Percentiles rank a stretch among this genome's conserved stretches.
These are phyloP conservation scores for Gryganskiella cystojenkinii DNA, from an alignment of 192 early-diverging fungal genomes.

Conservation along the genomic window DNA sequence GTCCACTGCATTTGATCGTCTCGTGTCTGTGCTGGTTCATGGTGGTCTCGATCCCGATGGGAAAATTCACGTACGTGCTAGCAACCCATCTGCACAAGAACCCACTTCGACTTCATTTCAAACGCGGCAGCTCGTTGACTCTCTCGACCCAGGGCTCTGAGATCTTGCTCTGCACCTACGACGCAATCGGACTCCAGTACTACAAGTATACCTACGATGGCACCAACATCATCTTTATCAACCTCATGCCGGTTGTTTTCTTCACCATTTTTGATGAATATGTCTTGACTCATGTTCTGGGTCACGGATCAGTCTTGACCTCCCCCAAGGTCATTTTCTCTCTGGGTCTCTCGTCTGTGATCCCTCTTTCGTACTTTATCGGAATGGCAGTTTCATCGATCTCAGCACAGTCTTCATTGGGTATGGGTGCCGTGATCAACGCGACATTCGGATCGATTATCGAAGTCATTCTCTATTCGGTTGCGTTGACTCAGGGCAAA, in stretches of 20 bases:
- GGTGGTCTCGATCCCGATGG: conserved; percentile 94
- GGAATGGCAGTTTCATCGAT: conserved; percentile 97
- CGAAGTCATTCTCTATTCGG: conserved; percentile 93
- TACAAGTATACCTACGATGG: conserved; percentile 98
- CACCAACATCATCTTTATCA: conserved; percentile 97
- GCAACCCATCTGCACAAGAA: conserved; percentile 80
- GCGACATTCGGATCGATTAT: conserved; percentile 98
- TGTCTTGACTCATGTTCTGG: conserved; percentile 61
- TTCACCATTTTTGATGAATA: conserved; percentile 89
- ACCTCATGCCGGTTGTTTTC: conserved; percentile 83
- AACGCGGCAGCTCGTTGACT: conserved; percentile 58
- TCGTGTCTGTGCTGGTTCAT: conserved; percentile 85
- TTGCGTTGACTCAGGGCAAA: conserved; percentile 91
- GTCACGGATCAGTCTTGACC: conserved; percentile 60
- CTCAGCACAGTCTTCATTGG: conserved; percentile 92
- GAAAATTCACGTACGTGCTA: conserved; percentile 88
- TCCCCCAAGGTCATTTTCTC: conserved; percentile 75
- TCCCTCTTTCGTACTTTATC: conserved; percentile 96
- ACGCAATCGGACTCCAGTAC: conserved; percentile 92
- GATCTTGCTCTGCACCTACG: conserved; percentile 89
- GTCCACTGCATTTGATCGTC: conserved; percentile 82
- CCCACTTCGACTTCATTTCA: conserved; percentile 81
- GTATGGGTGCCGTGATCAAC: conserved; percentile 95
- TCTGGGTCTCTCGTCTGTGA: conserved; percentile 79
- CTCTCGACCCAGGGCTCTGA: conserved; percentile 49